Evolutionary conservation across 2,329 filamentous ascomycete genomes (phyloP).

Genomic region (Fusarium kyushuense): DNA sequence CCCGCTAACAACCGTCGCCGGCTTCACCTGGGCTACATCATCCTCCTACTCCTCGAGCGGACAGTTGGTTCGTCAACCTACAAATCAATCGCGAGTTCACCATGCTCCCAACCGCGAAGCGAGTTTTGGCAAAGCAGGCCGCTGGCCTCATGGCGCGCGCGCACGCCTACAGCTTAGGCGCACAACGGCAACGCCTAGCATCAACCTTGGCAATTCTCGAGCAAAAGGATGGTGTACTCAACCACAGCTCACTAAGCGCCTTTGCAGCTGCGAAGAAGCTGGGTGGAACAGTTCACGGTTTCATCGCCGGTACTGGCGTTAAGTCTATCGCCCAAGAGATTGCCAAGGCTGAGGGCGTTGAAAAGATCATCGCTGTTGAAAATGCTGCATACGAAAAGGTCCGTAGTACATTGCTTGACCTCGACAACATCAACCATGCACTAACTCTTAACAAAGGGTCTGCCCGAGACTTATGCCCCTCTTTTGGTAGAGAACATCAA

Average conservation of each 20-base stretch:
- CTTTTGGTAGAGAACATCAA: constrained; percentile 96
- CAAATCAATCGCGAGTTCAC: constrained; percentile 31
- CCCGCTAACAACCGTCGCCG: constrained; percentile 55
- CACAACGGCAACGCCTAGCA: constrained; percentile 66
- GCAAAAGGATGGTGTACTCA: constrained; percentile 90
- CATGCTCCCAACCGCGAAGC: constrained; percentile 52
- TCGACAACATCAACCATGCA: not conserved
- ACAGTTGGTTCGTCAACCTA: constrained; percentile 31
- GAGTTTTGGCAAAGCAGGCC: constrained; percentile 46
- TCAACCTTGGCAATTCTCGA: constrained; percentile 94
- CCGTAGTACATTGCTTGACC: constrained; percentile 13
- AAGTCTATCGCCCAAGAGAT: constrained; percentile 83
- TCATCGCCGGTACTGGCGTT: constrained; percentile 84
- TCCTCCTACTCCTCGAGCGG: constrained; percentile 25
- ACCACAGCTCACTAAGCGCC: constrained; percentile 82
- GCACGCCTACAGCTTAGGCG: constrained; percentile 44
- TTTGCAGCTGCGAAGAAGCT: constrained; percentile 88
- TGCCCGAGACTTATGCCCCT: constrained; percentile 95
- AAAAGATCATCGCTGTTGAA: constrained; percentile 91
- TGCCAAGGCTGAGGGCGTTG: constrained; percentile 88
- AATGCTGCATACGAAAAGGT: constrained; percentile 95
- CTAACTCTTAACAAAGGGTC: constrained; percentile 66
- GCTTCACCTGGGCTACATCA: constrained; percentile 23
- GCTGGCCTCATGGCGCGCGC: constrained; percentile 47
- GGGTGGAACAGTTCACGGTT: constrained; percentile 86